A percentile compares a stretch with the other conserved stretches of the same genome.
phyloP scores from a whole-genome alignment of 371 early-diverging fungal species.

The Mortierella sp. region DNA sequence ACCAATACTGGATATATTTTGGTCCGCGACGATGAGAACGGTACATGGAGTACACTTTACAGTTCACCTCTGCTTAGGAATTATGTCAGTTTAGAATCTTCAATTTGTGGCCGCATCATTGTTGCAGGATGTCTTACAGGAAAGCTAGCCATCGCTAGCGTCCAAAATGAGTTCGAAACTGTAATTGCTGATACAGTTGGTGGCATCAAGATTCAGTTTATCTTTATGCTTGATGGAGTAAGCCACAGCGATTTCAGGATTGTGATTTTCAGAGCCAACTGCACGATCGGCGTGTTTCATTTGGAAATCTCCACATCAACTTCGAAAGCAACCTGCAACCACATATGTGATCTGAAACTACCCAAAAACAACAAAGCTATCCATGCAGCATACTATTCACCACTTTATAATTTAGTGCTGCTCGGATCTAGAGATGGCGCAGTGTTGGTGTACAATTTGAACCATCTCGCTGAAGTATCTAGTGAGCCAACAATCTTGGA shows the following conservation, averaged over 20 bases:
- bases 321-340: conserved; percentile 46
- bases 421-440: conserved; percentile 75
- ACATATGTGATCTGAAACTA: conserved; percentile 60
- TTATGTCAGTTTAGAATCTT: conserved; percentile 71
- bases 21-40: conserved; percentile 50
- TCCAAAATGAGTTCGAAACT: conserved; percentile 58
- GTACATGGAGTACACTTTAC: conserved; percentile 58
- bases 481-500: conserved; percentile 3
- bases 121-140: conserved; percentile 72
- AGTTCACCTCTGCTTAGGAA: conserved; percentile 58
- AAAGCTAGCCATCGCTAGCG: conserved; percentile 66
- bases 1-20: conserved; percentile 61
- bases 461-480: background rate
- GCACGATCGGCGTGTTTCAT: conserved; percentile 43
- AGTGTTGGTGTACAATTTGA: conserved; percentile 65
- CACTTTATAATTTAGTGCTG: conserved; percentile 61
- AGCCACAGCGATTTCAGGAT: conserved; percentile 25
- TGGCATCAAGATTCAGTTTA: conserved; percentile 51
- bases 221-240: conserved; percentile 31
- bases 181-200: conserved; percentile 30
- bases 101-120: conserved; percentile 68
- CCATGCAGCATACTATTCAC: conserved; percentile 60
- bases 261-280: conserved; percentile 50
- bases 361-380: conserved; percentile 66
- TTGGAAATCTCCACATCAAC: conserved; percentile 5